These are phyloP conservation scores for Elongisporangium anandrum DNA, from an alignment of 352 stramenopile genomes.

Conservation along the genomic window DNA sequence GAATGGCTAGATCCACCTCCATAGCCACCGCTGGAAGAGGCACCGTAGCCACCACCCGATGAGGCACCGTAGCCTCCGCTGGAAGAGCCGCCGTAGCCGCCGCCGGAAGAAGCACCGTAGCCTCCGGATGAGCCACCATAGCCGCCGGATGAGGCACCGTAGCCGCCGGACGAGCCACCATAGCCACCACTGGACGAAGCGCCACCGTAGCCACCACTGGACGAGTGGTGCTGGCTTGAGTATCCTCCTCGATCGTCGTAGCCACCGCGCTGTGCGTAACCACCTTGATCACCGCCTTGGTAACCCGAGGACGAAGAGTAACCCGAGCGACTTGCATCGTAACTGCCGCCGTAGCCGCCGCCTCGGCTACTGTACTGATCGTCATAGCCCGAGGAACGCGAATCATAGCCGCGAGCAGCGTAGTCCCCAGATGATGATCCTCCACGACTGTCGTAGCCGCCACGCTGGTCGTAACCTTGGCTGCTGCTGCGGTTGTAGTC, in stretches of 20 bases:
- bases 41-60: constrained; percentile 6
- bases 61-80: constrained; percentile 9
- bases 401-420: constrained; percentile 7
- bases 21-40: constrained; percentile 1
- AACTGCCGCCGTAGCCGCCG: constrained; percentile 23
- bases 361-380: constrained; percentile 20
- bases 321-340: constrained; percentile 11
- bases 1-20: constrained; percentile 3
- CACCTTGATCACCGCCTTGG: background rate
- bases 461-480: constrained; percentile 14
- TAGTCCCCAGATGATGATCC: constrained; percentile 9
- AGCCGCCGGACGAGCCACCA: constrained; percentile 22
- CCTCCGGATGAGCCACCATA: constrained; percentile 14
- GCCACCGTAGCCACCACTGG: constrained; percentile 27
- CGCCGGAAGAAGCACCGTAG: constrained; percentile 13
- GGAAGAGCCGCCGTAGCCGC: constrained; percentile 11
- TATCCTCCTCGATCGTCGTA: constrained; percentile 23
- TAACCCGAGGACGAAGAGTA: constrained; percentile 9
- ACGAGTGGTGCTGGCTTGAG: constrained; percentile 13
- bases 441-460: constrained; percentile 13
- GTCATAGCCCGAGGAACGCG: constrained; percentile 16
- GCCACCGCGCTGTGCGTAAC: constrained; percentile 5
- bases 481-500: constrained; percentile 16
- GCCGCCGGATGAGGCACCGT: constrained; percentile 9
- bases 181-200: constrained; percentile 18